Percentiles rank a stretch among this genome's conserved stretches.
Evolutionary conservation across 192 early-diverging fungal genomes (phyloP).

Genomic region (Coemansia sp.): DNA sequence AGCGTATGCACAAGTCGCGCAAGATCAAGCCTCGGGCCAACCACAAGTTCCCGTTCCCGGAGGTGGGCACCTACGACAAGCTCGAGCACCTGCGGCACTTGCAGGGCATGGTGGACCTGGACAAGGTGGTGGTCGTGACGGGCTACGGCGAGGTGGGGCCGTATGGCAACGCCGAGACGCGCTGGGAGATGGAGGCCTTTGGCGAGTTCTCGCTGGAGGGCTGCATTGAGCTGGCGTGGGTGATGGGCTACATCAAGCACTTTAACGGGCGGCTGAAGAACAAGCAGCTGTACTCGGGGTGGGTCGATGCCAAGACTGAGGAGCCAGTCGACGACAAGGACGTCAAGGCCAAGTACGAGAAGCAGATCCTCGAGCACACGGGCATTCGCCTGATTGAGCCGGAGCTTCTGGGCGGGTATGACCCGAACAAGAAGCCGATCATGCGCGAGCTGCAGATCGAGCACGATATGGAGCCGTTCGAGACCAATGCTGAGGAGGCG

Average conservation of each 20-base stretch:
- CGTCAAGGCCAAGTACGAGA: constrained; percentile 89
- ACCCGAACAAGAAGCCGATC: constrained; percentile 80
- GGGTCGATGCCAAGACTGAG: constrained; percentile 81
- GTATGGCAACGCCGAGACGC: constrained; percentile 81
- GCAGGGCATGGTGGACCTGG: constrained; percentile 79
- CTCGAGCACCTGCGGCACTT: constrained; percentile 61
- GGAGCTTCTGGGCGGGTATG: constrained; percentile 76
- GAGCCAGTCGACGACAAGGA: constrained; percentile 85
- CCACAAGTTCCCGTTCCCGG: constrained; percentile 69
- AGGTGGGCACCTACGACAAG: constrained; percentile 58
- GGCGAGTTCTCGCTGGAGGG: constrained; percentile 55
- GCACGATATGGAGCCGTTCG: constrained; percentile 83
- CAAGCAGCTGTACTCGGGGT: constrained; percentile 73
- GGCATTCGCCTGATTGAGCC: constrained; percentile 94
- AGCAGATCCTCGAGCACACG: constrained; percentile 82
- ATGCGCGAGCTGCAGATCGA: constrained; percentile 87
- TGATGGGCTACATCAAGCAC: constrained; percentile 92
- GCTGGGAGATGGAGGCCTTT: constrained; percentile 93
- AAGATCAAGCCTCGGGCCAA: constrained; percentile 70
- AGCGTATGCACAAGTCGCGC: constrained; percentile 54
- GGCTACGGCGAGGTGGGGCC: constrained; percentile 92
- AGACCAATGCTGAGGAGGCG: constrained; percentile 83
- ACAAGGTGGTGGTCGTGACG: constrained; percentile 88
- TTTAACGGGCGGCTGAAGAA: constrained; percentile 74
- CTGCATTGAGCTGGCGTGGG: constrained; percentile 95